Conservation (phyloP, 495 filamentous ascomycete genomes). For the Astrothelium macrocarpum region DNA sequence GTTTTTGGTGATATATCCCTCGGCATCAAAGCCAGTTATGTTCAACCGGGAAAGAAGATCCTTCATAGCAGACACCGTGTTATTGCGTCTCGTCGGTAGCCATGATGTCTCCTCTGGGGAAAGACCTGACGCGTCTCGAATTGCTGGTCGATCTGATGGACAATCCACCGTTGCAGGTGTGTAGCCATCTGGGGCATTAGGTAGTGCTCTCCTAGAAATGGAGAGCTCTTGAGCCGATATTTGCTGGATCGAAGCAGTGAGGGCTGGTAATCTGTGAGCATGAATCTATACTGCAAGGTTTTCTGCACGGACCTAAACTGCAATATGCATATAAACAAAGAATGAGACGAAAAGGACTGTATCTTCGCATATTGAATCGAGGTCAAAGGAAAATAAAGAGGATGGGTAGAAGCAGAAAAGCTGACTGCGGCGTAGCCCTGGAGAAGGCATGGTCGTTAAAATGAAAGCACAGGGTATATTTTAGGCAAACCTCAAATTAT, state of each 20-base stretch:
- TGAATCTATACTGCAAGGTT: background rate
- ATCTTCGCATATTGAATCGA: background rate
- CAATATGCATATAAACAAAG: too few species aligned
- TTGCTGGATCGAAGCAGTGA: background rate
- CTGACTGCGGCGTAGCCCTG: background rate
- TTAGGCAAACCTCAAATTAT: background rate
- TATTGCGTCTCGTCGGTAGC: conserved; percentile 47
- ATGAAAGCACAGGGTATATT: background rate
- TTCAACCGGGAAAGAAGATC: conserved; percentile 62
- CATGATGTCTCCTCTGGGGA: conserved; percentile 62
- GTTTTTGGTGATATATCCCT: conserved; percentile 52
- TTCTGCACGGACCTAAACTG: too few species aligned
- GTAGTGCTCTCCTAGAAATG: conserved; percentile 21
- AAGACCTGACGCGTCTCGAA: conserved; percentile 47
- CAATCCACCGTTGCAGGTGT: conserved; percentile 28
- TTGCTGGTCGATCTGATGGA: conserved; percentile 37
- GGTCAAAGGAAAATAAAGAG: background rate
- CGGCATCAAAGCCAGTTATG: conserved; percentile 69
- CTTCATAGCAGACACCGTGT: conserved; percentile 57
- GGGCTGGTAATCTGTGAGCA: background rate
- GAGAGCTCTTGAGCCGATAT: background rate
- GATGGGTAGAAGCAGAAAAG: background rate
- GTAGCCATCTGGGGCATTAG: conserved; percentile 33
- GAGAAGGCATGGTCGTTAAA: background rate
- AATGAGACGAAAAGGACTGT: background rate